Evolutionary conservation across 768 basidiomycete genomes (phyloP).

Genomic region (Xerocomellus intermedius): DNA sequence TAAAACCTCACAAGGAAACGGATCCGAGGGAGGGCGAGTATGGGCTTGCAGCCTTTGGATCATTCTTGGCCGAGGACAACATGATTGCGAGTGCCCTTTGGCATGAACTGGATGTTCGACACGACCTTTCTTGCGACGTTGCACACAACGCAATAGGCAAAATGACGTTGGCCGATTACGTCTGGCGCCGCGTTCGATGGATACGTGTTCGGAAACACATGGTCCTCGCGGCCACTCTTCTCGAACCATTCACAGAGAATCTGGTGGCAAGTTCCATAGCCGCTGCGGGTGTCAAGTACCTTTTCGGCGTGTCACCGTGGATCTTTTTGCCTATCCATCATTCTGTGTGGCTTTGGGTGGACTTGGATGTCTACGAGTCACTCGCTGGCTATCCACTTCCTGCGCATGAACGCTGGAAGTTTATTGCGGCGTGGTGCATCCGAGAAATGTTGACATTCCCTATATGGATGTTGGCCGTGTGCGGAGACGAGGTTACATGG

Average conservation of each 20-base stretch:
- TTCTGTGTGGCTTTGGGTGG: conserved; percentile 68
- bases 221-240: conserved; percentile 79
- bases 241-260: conserved; percentile 93
- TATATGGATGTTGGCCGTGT: conserved; percentile 80
- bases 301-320: conserved; percentile 52
- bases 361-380: conserved; percentile 79
- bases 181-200: conserved; percentile 91
- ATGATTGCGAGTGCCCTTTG: conserved; percentile 92
- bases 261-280: conserved; percentile 68
- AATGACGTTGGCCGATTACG: conserved; percentile 82
- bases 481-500: conserved; percentile 85
- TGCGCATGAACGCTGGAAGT: conserved; percentile 47
- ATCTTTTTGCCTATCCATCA: conserved; percentile 61
- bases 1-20: conserved; percentile 43
- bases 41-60: conserved; percentile 79
- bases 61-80: conserved; percentile 96
- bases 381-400: conserved; percentile 67
- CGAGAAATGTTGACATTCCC: conserved; percentile 86
- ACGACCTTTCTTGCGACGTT: conserved; percentile 89
- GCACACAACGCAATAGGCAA: conserved; percentile 86
- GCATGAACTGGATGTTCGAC: conserved; percentile 88
- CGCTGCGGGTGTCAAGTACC: conserved; percentile 49
- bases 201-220: conserved; percentile 95
- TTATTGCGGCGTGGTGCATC: conserved; percentile 73
- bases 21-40: conserved; percentile 22